Base-by-base conservation (phyloP, 1,284 basidiomycete species). In the Austroboletus olivaceoglutinosus region DNA sequence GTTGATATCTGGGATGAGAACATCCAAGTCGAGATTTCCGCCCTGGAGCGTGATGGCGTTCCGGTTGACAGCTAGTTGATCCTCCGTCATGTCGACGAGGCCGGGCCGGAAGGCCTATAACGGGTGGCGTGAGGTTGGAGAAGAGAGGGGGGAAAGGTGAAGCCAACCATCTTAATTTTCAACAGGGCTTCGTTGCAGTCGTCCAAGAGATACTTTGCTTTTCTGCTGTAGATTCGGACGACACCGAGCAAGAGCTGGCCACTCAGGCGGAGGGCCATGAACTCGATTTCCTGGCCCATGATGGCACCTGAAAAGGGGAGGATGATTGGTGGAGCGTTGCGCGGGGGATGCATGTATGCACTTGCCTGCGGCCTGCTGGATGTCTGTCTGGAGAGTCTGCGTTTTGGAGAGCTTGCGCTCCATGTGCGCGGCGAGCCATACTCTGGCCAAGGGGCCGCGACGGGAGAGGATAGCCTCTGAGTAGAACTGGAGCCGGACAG, bases 361-460 rank as follows among this genome's bases (percentile, higher is more conserved):
- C 89, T 64, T 59, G 92, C 93, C 91, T 61, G 94, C 91, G 53
- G 91, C 91, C 69, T 97, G 86, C 54, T 89, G 91, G 51, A 99
- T 96, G 70, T 96, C 92, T 0, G 95, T 94, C 64, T 94, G 90
- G 2, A 98, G 75, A 1, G 95, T 92, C 68, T 96, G 92, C 29
- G 89, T 86, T 73, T 99, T 99, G 64, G 91, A 94, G 62, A 99
- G 84, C 76, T 98, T 98, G 64, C 93, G 85, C 73, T 98, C 94
- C 85, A 96, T 95, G 77, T 98, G 96, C 2, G 97, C 96, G 22
- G 96, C 96, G 46, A 98, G 86, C 96, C 96, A 99, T 76, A 99
- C 93, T 73, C 90, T 93, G 39, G 93, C 95, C 33, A 99, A 78
- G 9, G 95, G 92, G 44, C 96, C 96, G 53, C 93, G 86, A 67